Evolutionary conservation across 164 flowering plant genomes (phyloP), one percentile per base, ranked within the genome.

Genomic region (Sedum album): DNA sequence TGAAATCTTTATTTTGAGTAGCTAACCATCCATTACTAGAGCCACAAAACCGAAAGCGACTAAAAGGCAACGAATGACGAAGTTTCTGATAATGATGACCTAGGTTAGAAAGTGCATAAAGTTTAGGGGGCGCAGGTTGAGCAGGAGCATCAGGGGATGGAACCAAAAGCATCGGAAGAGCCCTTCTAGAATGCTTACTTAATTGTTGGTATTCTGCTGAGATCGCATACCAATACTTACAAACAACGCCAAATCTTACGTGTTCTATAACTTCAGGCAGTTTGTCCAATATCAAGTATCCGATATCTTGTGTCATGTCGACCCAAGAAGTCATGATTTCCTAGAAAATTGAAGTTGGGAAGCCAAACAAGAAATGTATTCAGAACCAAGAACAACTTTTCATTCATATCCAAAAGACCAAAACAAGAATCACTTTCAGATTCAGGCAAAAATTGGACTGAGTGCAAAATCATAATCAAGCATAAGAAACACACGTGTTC

Each of bases 111-210:
- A 53, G 28, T 11, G 60, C 11, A 10, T 53, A 23, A 23, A 53
- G 60, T 10, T 8, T 23, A 0, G 60, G 30, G 4, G 60, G 60
- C 2, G 5, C 60, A 6, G 18, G 30, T 23, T 53, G 7, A 1
- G 60, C 60, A 5, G 30, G 26, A 0, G 60, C 60, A 23, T 53
- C 13, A 2, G 60, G 60, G 7, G 60, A 53, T 21, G 60, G 60
- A 28, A 53, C 60, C 13, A 53, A 53, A 53, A 53, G 60, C 60
- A 53, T 53, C 1, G 60, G 60, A 23, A 53, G 60, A 53, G 30
- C 28, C 30, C 15, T 53, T 11, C 10, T 0, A 23, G 26, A 49
- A 18, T 7, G 30, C 60, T 53, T 53, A 14, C 2, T 9, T 6
- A 25, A 2, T 23, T 23, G 30, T 8, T 53, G 28, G 60, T 53